phyloP scores from a whole-genome alignment of 2,329 filamentous ascomycete genomes.

The Hymenoscyphus occultus region DNA sequence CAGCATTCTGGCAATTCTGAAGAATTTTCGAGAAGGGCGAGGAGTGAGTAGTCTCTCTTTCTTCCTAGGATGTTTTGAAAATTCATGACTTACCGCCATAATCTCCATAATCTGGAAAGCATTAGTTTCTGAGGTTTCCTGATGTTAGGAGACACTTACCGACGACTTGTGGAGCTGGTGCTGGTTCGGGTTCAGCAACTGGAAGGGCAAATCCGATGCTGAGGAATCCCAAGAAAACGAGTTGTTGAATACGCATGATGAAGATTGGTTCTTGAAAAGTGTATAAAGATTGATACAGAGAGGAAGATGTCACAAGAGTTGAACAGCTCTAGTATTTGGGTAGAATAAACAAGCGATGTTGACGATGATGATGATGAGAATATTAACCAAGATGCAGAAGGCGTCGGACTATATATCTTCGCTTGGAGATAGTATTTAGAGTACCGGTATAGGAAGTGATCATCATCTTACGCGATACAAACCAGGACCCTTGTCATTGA shows the following conservation, averaged over 20 bases:
- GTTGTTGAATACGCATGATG: constrained; percentile 19
- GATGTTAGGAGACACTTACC: constrained; percentile 3
- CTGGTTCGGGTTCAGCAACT: constrained; percentile 13
- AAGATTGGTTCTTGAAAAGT: neutral
- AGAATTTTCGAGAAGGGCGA: neutral
- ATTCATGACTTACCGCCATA: constrained; percentile 8
- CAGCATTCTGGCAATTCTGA: neutral
- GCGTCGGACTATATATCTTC: neutral
- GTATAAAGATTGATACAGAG: neutral
- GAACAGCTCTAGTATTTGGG: neutral
- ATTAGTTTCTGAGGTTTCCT: neutral
- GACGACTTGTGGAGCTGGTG: constrained; percentile 12
- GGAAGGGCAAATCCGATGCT: constrained; percentile 21
- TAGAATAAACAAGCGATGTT: neutral
- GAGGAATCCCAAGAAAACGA: constrained; percentile 20
- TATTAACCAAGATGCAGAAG: neutral
- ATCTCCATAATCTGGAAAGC: constrained; percentile 11
- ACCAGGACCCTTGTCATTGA: neutral
- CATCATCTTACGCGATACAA: neutral
- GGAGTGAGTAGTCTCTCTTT: neutral
- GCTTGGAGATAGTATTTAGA: neutral
- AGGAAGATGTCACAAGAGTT: neutral
- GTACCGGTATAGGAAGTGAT: neutral
- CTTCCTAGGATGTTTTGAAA: neutral
- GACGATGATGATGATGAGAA: neutral